Percentiles rank a stretch among this genome's conserved stretches.
These are phyloP conservation scores for Phytophthora syringae DNA, from an alignment of 352 stramenopile genomes.

Conservation along the genomic window DNA sequence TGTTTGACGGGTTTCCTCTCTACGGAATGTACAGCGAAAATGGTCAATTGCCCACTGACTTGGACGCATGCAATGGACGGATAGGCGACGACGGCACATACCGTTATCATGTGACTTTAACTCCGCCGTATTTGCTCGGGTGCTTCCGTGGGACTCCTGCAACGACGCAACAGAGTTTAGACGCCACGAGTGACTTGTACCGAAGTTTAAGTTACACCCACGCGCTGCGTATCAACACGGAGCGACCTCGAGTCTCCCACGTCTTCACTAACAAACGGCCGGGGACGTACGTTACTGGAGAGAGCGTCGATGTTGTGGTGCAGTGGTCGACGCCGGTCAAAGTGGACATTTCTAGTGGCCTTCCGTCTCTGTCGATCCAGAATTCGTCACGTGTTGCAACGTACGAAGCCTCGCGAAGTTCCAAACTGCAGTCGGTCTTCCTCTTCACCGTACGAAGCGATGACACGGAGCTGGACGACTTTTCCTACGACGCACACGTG, in stretches of 20 bases:
- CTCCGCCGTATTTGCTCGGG: slow-evolving; percentile 63
- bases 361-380: slow-evolving; percentile 50
- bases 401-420: slow-evolving; percentile 53
- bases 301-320: slow-evolving; percentile 70
- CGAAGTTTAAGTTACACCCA: slow-evolving; percentile 67
- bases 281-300: slow-evolving; percentile 58
- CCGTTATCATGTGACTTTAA: slow-evolving; percentile 66
- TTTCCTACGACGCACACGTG: slow-evolving; percentile 53
- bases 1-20: slow-evolving; percentile 78
- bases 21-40: slow-evolving; percentile 66
- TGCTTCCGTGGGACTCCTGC: slow-evolving; percentile 56
- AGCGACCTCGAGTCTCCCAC: slow-evolving; percentile 44
- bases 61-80: slow-evolving; percentile 77
- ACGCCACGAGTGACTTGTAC: slow-evolving; percentile 39
- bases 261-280: slow-evolving; percentile 71
- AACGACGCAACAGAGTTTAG: slow-evolving; percentile 14
- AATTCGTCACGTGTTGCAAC: slow-evolving; percentile 42
- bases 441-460: slow-evolving; percentile 45
- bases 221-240: slow-evolving; percentile 56
- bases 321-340: slow-evolving; percentile 60
- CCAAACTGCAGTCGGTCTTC: slow-evolving; percentile 49
- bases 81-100: slow-evolving; percentile 70
- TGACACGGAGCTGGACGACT: slow-evolving; percentile 35
- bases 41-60: slow-evolving; percentile 47
- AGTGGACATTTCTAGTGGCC: slow-evolving; percentile 37